These are phyloP conservation scores for Xerocomellus chrysenteron DNA, from an alignment of 768 basidiomycete genomes.

Conservation along the genomic window DNA sequence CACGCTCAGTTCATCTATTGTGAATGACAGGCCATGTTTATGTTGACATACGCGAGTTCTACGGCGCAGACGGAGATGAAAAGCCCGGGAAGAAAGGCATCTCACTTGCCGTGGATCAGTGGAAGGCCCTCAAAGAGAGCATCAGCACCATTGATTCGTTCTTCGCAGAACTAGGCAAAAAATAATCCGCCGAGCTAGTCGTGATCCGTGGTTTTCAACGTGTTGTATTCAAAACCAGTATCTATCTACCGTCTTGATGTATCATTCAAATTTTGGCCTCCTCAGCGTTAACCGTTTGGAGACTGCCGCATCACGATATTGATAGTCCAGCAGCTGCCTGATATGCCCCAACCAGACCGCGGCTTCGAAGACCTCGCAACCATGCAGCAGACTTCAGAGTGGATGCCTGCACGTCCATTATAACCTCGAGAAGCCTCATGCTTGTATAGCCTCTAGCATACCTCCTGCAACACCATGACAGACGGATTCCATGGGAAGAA, in stretches of 20 bases:
- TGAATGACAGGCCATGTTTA: conserved; percentile 42
- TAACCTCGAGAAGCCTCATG: conserved; percentile 53
- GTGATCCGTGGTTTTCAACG: neutral
- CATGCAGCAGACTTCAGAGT: conserved; percentile 57
- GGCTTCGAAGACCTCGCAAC: conserved; percentile 58
- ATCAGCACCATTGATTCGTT: conserved; percentile 50
- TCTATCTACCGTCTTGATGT: conserved; percentile 3
- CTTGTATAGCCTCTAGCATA: conserved; percentile 54
- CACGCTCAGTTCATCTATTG: conserved; percentile 30
- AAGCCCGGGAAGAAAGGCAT: conserved; percentile 86
- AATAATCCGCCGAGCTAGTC: neutral
- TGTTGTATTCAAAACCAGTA: neutral
- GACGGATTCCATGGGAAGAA: neutral
- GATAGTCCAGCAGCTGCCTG: conserved; percentile 70
- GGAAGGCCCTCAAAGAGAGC: conserved; percentile 53
- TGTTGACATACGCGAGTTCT: conserved; percentile 78
- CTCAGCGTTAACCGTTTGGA: neutral
- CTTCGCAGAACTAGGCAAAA: conserved; percentile 34
- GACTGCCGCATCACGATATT: conserved; percentile 11
- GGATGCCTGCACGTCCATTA: conserved; percentile 64
- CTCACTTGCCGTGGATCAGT: conserved; percentile 64
- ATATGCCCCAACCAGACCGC: conserved; percentile 64
- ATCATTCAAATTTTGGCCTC: neutral
- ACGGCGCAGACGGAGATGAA: conserved; percentile 53
- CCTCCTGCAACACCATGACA: conserved; percentile 42